A percentile compares a stretch with the other conserved stretches of the same genome.
Evolutionary conservation across 2,329 filamentous ascomycete genomes (phyloP).

Genomic region (Sarocladium strictum): DNA sequence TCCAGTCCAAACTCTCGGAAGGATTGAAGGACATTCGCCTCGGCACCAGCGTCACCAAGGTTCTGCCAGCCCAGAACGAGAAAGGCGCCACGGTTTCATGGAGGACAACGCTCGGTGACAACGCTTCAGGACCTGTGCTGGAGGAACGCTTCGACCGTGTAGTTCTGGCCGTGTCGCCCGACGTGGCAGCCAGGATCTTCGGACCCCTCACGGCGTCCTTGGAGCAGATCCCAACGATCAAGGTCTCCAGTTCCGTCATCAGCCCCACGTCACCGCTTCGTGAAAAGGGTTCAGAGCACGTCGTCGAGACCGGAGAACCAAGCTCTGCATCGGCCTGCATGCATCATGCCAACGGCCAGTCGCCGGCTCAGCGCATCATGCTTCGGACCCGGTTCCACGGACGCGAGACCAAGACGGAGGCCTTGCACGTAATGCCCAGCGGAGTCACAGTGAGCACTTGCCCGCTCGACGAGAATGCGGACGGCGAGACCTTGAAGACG

Average conservation of each 20-base stretch:
- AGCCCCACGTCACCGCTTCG: slow-evolving; percentile 10
- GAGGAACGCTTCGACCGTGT: slow-evolving; percentile 43
- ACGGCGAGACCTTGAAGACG: slow-evolving; percentile 35
- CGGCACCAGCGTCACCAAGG: slow-evolving; percentile 28
- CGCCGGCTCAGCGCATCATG: slow-evolving; percentile 25
- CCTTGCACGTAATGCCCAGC: slow-evolving; percentile 44
- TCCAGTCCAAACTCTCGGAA: slow-evolving; percentile 38
- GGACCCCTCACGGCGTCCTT: slow-evolving; percentile 31
- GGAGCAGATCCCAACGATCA: slow-evolving; percentile 38
- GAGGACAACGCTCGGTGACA: slow-evolving; percentile 17
- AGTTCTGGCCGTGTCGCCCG: slow-evolving; percentile 48
- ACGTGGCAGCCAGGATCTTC: slow-evolving; percentile 44
- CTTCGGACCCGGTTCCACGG: slow-evolving; percentile 29
- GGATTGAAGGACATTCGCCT: slow-evolving; percentile 35
- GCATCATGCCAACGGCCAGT: slow-evolving; percentile 19
- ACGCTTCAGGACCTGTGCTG: no score
- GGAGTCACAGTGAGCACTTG: slow-evolving; percentile 49
- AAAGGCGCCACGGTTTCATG: slow-evolving; percentile 27
- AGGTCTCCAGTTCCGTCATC: slow-evolving; percentile 42
- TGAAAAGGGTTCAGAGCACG: slow-evolving; percentile 8
- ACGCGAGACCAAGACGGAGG: slow-evolving; percentile 35
- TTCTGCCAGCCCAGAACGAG: slow-evolving; percentile 19
- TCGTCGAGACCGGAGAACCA: slow-evolving; percentile 10
- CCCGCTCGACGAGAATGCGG: slow-evolving; percentile 27
- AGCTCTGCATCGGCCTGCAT: slow-evolving; percentile 17